Evolutionary conservation across 208 protist genomes (phyloP), one percentile per base, ranked within the genome.

Genomic region (Trypanosomatidae sp.): DNA sequence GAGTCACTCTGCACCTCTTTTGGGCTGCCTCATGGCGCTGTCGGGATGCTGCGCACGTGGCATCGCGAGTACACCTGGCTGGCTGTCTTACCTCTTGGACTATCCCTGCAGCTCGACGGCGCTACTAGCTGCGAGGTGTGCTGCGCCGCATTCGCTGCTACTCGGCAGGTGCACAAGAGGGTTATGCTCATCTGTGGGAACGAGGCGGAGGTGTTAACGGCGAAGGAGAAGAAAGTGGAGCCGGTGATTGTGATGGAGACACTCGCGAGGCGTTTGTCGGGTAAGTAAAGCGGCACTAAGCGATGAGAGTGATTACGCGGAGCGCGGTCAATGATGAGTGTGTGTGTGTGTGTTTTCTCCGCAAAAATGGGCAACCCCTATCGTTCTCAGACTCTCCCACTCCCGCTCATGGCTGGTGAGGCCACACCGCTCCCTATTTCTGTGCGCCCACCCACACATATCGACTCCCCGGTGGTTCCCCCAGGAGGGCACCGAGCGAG

Each of bases 131-230:
- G 79, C 47, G 78, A 85, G 3, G 73, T 97, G 50, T 92, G 76
- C 66, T 93, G 79, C 69, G 73, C 22, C 62, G 58, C 46, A 69
- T 94, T 66, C 73, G 66, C 17, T 44, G 66, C 28, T 50, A 53
- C 49, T 9, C 64, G 50, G 50, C 52, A 62, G 70, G 66, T 62
- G 71, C 82, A 58, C 83, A 94, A 73, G 69, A 80, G 66, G 76
- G 82, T 69, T 77, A 90, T 60, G 87, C 84, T 93, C 49, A 80
- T 96, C 17, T 85, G 80, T 17, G 86, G 70, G 22, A 76, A 77
- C 28, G 66, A 72, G 36, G 74, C 67, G 19, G 74, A 82, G 66
- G 86, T 68, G 28, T 75, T 71, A 6, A 41, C 72, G 5, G 87
- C 83, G 1, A 90, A 85, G 50, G 69, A 66, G 13, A 60, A 49